Evolutionary conservation across 768 basidiomycete genomes (phyloP), one percentile per base, ranked within the genome.

Genomic region (Panaeolus cyanescens): DNA sequence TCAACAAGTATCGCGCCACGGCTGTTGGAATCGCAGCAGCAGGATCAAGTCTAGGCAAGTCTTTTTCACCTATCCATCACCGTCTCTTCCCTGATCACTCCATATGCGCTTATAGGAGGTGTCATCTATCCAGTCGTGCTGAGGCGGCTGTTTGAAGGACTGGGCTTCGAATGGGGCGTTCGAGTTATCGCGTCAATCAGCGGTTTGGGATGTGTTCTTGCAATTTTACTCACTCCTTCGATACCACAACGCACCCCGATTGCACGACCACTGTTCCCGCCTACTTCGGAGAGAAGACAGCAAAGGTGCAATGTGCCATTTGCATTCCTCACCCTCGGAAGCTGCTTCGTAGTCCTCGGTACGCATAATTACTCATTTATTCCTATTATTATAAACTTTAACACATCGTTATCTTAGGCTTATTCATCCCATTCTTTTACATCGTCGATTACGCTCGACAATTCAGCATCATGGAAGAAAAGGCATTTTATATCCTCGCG

Each of bases 381-480:
- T 55, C 19, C 12, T n/a, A 10, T 36, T 40, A 10, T 15, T 40
- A n/a, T 10, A 61, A 20, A 58, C 42, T 37, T 50, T 33, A 40
- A 22, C 19, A 15, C 15, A 55, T 55, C n/a, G 37, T 56, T 33
- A 32, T 55, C 25, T 12, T 65, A 91, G 90, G 89, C 28, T 74
- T 90, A 4, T 91, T 89, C 73, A 86, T 85, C 22, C 90, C 90
- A 6, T 87, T 84, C 70, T 88, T 90, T 69, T 92, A 85, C 75
- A 84, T 92, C 57, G 82, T 84, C 20, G 80, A 83, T 55, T 90
- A 86, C 70, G 76, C 87, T 19, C 75, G 77, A 58, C 79, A 78
- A 40, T 72, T 80, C 59, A 72, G 68, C 53, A 72, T 83, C 36
- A 62, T 79, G 2, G 63, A 67, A 56, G 78, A 73, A 40, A 74